Evolutionary conservation across 164 flowering plant species (phyloP).

Genomic region (Pachysandra terminalis): DNA sequence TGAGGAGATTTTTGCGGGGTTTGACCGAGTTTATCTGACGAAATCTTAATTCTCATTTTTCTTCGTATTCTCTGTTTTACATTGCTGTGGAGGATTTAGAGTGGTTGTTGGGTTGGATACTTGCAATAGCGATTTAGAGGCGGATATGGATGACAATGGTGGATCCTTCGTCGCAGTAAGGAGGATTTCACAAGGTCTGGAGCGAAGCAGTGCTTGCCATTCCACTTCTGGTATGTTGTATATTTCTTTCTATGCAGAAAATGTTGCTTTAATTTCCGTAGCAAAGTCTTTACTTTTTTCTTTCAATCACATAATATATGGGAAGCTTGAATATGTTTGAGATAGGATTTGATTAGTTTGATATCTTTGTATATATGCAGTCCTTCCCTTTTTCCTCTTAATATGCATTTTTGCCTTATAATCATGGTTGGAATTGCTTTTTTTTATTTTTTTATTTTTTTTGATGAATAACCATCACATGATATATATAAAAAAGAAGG

Average conservation of each 20-base stretch:
- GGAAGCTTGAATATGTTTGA: no score
- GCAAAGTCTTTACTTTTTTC: no score
- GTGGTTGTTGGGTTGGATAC: not conserved
- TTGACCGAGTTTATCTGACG: not conserved
- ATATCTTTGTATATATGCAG: no score
- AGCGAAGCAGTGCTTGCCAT: slow-evolving; percentile 53
- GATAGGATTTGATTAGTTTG: no score
- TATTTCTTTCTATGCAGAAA: not conserved
- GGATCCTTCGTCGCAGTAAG: slow-evolving; percentile 89
- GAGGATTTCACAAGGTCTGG: slow-evolving; percentile 78
- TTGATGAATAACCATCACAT: no score
- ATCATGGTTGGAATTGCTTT: no score
- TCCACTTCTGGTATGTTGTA: slow-evolving; percentile 45
- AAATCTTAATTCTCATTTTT: not conserved
- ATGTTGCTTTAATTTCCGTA: not conserved
- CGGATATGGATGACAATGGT: slow-evolving; percentile 67
- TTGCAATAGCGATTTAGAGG: slow-evolving; percentile 5
- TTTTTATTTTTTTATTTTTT: no score
- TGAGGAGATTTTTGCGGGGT: slow-evolving; percentile 14
- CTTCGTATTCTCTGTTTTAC: not conserved
- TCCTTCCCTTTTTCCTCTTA: no score
- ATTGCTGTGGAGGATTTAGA: slow-evolving; percentile 7
- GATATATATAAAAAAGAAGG: no score
- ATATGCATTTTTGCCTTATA: no score
- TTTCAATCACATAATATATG: no score